Evolutionary conservation across 805 yeast genomes (phyloP).

Genomic region (Starmerella apis): DNA sequence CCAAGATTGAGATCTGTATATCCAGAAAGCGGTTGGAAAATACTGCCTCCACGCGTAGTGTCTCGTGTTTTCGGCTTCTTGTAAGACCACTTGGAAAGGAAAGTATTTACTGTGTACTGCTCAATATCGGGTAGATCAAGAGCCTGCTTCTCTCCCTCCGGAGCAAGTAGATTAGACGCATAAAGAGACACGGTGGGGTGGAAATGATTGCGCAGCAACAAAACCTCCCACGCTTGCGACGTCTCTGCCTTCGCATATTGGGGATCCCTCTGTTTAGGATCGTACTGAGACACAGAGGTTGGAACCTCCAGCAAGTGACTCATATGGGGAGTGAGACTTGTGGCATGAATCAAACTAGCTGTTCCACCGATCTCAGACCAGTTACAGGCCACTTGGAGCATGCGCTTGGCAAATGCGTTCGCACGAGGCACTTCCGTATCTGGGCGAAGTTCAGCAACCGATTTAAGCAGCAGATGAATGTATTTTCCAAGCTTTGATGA

Average conservation of each 20-base stretch:
- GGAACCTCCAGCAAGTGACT: conserved; percentile 50
- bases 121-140: conserved; percentile 80
- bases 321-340: conserved; percentile 55
- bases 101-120: conserved; percentile 74
- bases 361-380: conserved; percentile 80
- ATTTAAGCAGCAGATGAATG: conserved; percentile 71
- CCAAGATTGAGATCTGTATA: conserved; percentile 28
- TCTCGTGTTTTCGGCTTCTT: conserved; percentile 77
- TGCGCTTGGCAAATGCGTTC: conserved; percentile 81
- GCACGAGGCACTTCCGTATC: conserved; percentile 56
- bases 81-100: conserved; percentile 91
- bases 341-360: conserved; percentile 24
- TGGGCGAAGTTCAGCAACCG: conserved; percentile 45
- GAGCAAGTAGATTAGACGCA: conserved; percentile 51
- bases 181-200: conserved; percentile 86
- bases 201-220: conserved; percentile 63
- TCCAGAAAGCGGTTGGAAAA: conserved; percentile 96
- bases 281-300: conserved; percentile 38
- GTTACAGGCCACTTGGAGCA: conserved; percentile 69
- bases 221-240: conserved; percentile 79
- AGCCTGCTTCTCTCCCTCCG: conserved; percentile 29
- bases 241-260: conserved; percentile 72
- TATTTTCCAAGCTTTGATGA: conserved; percentile 91
- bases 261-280: conserved; percentile 89
- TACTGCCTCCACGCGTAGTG: conserved; percentile 70